Base-by-base conservation (phyloP, 192 early-diverging fungal genomes). In the Coemansia sp. region DNA sequence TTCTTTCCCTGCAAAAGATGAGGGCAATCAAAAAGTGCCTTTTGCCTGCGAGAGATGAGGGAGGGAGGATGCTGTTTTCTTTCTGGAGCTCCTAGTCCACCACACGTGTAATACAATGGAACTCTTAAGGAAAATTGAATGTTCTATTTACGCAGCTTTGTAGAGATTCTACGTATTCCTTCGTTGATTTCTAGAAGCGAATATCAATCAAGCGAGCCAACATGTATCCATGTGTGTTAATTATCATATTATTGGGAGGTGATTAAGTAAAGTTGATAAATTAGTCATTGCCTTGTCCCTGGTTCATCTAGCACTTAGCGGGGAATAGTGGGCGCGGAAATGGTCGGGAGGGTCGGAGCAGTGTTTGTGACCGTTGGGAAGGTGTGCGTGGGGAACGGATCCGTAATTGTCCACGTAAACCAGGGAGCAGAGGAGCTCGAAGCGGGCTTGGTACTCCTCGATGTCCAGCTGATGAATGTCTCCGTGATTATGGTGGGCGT, bases 321-420 rank as follows among this genome's bases (percentile, higher is more conserved):
- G 24, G 24, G 42, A 15, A 43, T 43, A 10, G 42, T 43, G n/a
- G 46, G 18, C 46, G 42, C n/a, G 13, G 24, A 7, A 16, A 69
- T 46, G 12, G 67, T 40, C 2, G 67, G 57, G 11, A 51, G 34
- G 24, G 24, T 27, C 24, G 24, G 24, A 27, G 24, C 24, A 27
- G 24, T 27, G 24, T 27, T 27, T 10, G 66, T 29, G 66, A 57
- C n/a, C 2, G 66, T 51, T 67, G 66, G 66, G 47, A 69, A 46
- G 29, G 54, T 33, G 27, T 57, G 31, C 11, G 54, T 57, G 3
- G 54, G 54, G 54, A 57, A 57, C 9, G 54, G 54, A 16, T 57
- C 54, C 11, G 54, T 16, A 13, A 57, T 57, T 4, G 54, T 57
- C 54, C 54, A 57, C 12, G 54, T 57, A 29, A 57, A 57, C 54